Base-by-base conservation (phyloP, 164 flowering plant species). In the Sedum album region DNA sequence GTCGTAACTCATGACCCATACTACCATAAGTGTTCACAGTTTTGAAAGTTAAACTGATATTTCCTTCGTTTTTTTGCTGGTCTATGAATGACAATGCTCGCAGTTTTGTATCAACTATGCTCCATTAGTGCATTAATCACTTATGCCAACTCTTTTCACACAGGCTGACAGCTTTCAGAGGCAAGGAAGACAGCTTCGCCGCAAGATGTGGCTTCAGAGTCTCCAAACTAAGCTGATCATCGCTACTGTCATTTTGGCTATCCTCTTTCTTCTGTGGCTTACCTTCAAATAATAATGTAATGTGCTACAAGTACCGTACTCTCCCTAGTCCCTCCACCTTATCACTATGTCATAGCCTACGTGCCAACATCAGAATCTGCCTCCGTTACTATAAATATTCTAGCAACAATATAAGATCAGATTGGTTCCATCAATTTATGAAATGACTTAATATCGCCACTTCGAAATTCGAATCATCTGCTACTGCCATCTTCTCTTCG, bases 81-180 rank as follows among this genome's bases (percentile, higher is more conserved):
- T n/a, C n/a, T n/a, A n/a, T n/a, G n/a, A n/a, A n/a, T n/a, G n/a
- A n/a, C n/a, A n/a, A n/a, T n/a, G n/a, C n/a, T n/a, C n/a, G n/a
- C n/a, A 13, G 31, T 60, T 18, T 25, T 23, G 5, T 15, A 28
- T 26, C 31, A 30, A 6, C 20, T 60, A 31, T 33, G 36, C 20
- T 15, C 65, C 36, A 14, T 33, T 13, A 28, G 15, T 17, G 15
- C 44, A 67, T 20, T 33, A 21, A 30, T 28, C 4, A 46, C 4
- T 14, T 5, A 14, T 5, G 18, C 17, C 15, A 2, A 33, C 53
- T 39, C 70, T 62, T 66, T 41, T 66, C 26, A 48, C 68, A 65
- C 75, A 94, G 98, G 97, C 97, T 14, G 99, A 94, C 76, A 90
- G 91, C 80, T 94, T 94, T 76, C 99, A 94, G 77, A 85, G 99